Conservation (phyloP, 805 yeast species). For the Candida incommunis region DNA sequence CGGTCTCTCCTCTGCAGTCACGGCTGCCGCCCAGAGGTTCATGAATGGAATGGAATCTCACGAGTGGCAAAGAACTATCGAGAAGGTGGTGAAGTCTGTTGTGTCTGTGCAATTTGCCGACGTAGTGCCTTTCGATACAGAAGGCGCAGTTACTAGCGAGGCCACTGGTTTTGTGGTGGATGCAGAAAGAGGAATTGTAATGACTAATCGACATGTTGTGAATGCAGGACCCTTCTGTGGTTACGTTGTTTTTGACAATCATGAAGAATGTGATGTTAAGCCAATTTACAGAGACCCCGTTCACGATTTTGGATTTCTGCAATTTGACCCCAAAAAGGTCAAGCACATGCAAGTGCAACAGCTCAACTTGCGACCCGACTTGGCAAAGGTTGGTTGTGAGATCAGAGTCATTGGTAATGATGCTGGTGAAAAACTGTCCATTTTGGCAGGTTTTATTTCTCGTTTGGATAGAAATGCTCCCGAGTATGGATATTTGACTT, state of each 20-base stretch:
- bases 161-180: slow-evolving; percentile 97
- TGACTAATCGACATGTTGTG: slow-evolving; percentile 89
- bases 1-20: not conserved
- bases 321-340: slow-evolving; percentile 56
- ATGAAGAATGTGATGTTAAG: slow-evolving; percentile 77
- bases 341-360: slow-evolving; percentile 62
- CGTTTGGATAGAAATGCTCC: slow-evolving; percentile 91
- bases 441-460: slow-evolving; percentile 69
- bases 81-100: slow-evolving; percentile 68
- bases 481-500: slow-evolving; percentile 75
- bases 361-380: slow-evolving; percentile 58
- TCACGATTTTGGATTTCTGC: slow-evolving; percentile 84
- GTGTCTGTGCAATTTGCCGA: slow-evolving; percentile 84
- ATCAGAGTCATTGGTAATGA: slow-evolving; percentile 93
- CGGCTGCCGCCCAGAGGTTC: not conserved
- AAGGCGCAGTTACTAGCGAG: slow-evolving; percentile 56
- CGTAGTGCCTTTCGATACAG: slow-evolving; percentile 79
- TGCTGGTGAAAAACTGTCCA: slow-evolving; percentile 87
- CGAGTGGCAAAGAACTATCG: slow-evolving; percentile 71
- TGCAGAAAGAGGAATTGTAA: slow-evolving; percentile 61
- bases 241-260: slow-evolving; percentile 84
- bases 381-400: slow-evolving; percentile 84
- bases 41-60: slow-evolving; percentile 7
- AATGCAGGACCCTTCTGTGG: slow-evolving; percentile 93
- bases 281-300: slow-evolving; percentile 90